These are phyloP conservation scores for Cucumis sativus DNA, from an alignment of 306 rosid species.

Conservation along the genomic window DNA sequence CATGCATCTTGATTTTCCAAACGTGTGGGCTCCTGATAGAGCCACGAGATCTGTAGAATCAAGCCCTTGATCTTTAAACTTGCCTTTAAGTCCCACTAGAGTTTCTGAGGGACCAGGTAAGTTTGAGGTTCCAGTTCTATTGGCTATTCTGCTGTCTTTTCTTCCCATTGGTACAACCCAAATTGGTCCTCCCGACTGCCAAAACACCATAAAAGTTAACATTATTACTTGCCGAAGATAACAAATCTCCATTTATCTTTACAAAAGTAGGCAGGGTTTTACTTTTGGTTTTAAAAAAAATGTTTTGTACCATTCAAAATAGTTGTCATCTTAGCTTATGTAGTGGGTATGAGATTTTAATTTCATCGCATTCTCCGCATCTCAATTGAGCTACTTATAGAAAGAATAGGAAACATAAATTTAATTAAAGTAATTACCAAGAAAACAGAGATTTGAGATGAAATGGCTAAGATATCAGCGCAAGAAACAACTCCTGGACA, in stretches of 20 bases:
- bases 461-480: slow-evolving; percentile 58
- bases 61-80: slow-evolving; percentile 36
- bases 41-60: slow-evolving; percentile 59
- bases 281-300: too few species aligned
- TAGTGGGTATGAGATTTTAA: too few species aligned
- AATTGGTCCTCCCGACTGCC: slow-evolving; percentile 41
- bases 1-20: slow-evolving; percentile 54
- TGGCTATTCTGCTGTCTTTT: slow-evolving; percentile 53
- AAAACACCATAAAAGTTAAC: not conserved
- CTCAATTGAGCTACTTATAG: too few species aligned
- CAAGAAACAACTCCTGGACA: slow-evolving; percentile 63
- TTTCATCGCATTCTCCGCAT: too few species aligned
- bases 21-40: slow-evolving; percentile 68
- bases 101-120: slow-evolving; percentile 38
- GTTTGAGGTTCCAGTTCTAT: slow-evolving; percentile 33
- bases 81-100: slow-evolving; percentile 28
- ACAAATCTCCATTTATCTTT: too few species aligned
- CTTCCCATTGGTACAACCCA: slow-evolving; percentile 63
- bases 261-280: too few species aligned
- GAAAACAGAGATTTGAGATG: slow-evolving; percentile 49
- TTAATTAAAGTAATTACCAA: slow-evolving; percentile 18
- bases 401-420: not conserved
- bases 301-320: too few species aligned
- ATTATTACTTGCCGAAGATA: too few species aligned
- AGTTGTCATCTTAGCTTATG: too few species aligned